Conservation (phyloP, 1,139 yeast species). For the Scheffersomyces illinoinensis region DNA sequence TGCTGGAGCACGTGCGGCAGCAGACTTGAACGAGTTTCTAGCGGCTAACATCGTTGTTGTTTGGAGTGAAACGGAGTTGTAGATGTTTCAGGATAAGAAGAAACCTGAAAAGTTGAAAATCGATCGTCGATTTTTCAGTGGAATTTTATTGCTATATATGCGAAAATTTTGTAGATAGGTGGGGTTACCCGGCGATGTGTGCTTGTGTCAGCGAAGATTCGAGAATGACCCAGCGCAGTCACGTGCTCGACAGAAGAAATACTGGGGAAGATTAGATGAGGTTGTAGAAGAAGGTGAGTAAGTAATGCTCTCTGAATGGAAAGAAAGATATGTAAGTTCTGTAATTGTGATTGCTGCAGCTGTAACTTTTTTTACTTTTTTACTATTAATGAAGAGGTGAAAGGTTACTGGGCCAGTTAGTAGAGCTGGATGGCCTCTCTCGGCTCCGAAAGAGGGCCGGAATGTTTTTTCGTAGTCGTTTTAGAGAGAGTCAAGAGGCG, state of each 20-base stretch:
- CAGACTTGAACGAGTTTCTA: slow-evolving; percentile 43
- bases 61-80: not conserved
- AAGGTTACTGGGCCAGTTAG: too few relatives aligned
- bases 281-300: not conserved
- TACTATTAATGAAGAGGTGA: too few relatives aligned
- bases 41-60: slow-evolving; percentile 42
- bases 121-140: not conserved
- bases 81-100: not conserved
- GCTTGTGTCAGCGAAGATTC: not conserved
- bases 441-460: too few relatives aligned
- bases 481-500: too few relatives aligned
- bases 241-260: not conserved
- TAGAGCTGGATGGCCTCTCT: too few relatives aligned
- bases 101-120: not conserved
- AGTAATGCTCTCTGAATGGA: not conserved
- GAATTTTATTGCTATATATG: not conserved
- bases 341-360: too few relatives aligned
- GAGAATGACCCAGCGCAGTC: not conserved
- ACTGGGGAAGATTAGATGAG: not conserved
- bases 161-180: not conserved
- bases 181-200: not conserved
- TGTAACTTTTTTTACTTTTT: too few relatives aligned
- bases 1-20: slow-evolving; percentile 45
- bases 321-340: too few relatives aligned
- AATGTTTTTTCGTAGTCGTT: too few relatives aligned